Base-by-base conservation (phyloP, 371 early-diverging fungal genomes). In the Lichtheimia ornata region DNA sequence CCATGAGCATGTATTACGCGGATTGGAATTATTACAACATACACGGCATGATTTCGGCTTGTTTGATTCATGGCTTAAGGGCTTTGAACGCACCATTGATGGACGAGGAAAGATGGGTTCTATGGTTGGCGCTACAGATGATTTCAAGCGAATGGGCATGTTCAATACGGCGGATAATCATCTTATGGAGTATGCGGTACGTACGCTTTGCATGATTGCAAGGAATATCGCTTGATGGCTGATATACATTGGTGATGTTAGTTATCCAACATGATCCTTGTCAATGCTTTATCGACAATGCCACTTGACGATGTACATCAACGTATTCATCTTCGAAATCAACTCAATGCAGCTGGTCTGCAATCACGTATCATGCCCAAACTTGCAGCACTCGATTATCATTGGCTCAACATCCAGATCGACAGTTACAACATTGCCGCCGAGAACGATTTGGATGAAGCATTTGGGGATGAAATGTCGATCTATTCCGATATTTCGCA, bases 241-340 rank as follows among this genome's bases (percentile, higher is more conserved):
- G 1, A 2, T 40, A 15, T 41, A 11, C n/a, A n/a, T 24, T 22
- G 4, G 17, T 35, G 9, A 51, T 41, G 18, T 18, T 72, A 88
- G 82, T 67, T 93, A 20, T 88, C 93, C 20, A 91, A 88, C 60
- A 83, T 94, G 79, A 87, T 94, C 17, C 74, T 94, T 43, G 79
- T 94, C 59, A 94, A 94, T 66, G 86, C 90, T 1, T 62, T 94
- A 0, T 84, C 91, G 0, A 85, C 84, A 58, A 85, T 90, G 3
- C 86, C 88, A 3, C 47, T 47, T 0, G 79, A 86, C 35, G 88
- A 90, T 42, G 81, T 89, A 7, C 86, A 90, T 45, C 63, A 85
- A 43, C 84, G 94, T 40, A 84, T 90, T 44, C 88, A 92, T 59
- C 73, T 92, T 53, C 77, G 94, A 55, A 89, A 86, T 60, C 90